These are phyloP conservation scores for Chaetomium olivaceum DNA, from an alignment of 2,329 filamentous ascomycete genomes.

Conservation along the genomic window DNA sequence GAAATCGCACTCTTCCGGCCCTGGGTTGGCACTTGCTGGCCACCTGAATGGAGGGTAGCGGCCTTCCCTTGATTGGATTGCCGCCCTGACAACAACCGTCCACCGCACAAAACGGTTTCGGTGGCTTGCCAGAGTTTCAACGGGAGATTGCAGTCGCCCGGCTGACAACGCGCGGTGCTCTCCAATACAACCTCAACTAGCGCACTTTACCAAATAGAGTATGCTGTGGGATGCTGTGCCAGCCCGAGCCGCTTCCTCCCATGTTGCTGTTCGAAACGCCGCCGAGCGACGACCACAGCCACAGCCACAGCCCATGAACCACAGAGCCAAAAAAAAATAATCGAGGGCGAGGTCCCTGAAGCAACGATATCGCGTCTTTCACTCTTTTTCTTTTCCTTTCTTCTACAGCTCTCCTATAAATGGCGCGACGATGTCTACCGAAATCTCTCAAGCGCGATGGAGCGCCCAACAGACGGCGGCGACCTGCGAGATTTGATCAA, in stretches of 20 bases:
- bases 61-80: neutral
- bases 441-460: neutral
- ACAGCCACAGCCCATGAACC: neutral
- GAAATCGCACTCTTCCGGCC: constrained; percentile 5
- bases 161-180: constrained; percentile 13
- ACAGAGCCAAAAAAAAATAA: neutral
- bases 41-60: neutral
- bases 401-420: neutral
- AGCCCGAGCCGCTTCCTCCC: constrained; percentile 18
- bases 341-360: neutral
- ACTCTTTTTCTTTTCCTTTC: neutral
- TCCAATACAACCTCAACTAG: constrained; percentile 7
- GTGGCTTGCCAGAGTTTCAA: constrained; percentile 28
- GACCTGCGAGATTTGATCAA: constrained; percentile 26
- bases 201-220: constrained; percentile 22
- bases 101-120: constrained; percentile 13
- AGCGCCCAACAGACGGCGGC: constrained; percentile 12
- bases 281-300: constrained; percentile 1
- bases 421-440: neutral
- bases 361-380: neutral
- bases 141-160: constrained; percentile 33
- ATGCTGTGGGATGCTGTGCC: constrained; percentile 24
- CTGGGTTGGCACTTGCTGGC: neutral
- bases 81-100: constrained; percentile 2
- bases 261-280: neutral